These are phyloP conservation scores for Mycosarcoma mackinlayi DNA, from an alignment of 1,284 basidiomycete species.

Conservation along the genomic window DNA sequence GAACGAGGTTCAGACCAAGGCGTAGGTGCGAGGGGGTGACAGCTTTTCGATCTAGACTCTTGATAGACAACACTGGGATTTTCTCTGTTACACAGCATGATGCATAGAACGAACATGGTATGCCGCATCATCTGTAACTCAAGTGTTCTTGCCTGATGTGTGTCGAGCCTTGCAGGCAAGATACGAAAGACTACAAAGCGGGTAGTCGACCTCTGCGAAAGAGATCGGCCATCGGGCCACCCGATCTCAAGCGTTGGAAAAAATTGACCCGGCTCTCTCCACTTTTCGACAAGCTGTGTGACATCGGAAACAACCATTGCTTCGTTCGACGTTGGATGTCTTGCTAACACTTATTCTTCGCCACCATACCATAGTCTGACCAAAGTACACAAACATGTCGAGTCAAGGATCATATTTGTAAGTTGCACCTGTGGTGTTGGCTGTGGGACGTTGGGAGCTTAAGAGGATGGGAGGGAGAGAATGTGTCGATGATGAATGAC, in stretches of 20 bases:
- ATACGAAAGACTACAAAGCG: too few relatives aligned
- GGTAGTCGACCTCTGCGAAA: too few relatives aligned
- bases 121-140: too few relatives aligned
- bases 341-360: too few relatives aligned
- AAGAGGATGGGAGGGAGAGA: neutral
- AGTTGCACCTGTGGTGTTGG: constrained; percentile 3
- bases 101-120: too few relatives aligned
- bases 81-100: neutral
- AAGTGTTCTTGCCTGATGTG: too few relatives aligned
- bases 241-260: neutral
- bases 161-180: too few relatives aligned
- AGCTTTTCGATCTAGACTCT: too few relatives aligned
- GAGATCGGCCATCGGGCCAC: constrained; percentile 5
- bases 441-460: neutral
- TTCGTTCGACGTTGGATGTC: too few relatives aligned
- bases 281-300: constrained; percentile 1
- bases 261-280: constrained; percentile 8
- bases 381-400: constrained; percentile 16
- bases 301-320: neutral
- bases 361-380: neutral
- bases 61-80: too few relatives aligned
- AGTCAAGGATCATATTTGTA: constrained; percentile 46
- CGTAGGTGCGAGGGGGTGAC: too few relatives aligned
- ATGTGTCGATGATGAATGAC: too few relatives aligned
- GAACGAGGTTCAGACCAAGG: constrained; percentile 11